Percentiles rank a stretch among this genome's conserved stretches.
phyloP scores from a whole-genome alignment of 2,329 filamentous ascomycete species.

The Trichoderma hamatum region DNA sequence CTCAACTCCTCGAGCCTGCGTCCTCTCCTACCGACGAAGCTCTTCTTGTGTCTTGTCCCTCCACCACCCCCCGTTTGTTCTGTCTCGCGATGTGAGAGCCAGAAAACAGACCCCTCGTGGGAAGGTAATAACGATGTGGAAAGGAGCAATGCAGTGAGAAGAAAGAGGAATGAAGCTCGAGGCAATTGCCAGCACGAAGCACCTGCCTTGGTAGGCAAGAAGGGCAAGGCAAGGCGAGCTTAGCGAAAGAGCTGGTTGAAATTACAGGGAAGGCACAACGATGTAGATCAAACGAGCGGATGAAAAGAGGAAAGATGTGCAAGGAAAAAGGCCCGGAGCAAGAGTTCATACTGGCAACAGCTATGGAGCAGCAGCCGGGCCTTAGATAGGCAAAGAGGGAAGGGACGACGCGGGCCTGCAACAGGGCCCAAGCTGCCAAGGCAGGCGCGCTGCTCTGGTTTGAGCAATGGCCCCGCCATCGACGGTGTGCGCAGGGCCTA shows the following conservation, averaged over 20 bases:
- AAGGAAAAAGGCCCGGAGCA: constrained; percentile 17
- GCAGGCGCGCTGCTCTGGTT: constrained; percentile 19
- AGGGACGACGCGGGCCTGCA: constrained; percentile 7
- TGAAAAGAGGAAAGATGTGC: constrained; percentile 32
- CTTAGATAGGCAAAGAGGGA: not conserved
- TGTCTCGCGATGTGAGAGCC: constrained; percentile 4
- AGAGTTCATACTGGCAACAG: not conserved
- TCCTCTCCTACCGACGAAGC: not conserved
- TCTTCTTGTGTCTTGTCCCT: not conserved
- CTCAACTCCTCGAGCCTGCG: not conserved
- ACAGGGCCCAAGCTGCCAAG: constrained; percentile 10
- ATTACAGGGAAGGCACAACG: constrained; percentile 12
- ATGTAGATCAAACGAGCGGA: constrained; percentile 19
- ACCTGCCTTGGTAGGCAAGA: not conserved
- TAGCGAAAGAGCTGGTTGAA: not conserved
- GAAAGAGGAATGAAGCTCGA: not conserved
- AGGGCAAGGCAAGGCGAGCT: not conserved
- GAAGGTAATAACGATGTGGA: not conserved
- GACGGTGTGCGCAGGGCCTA: not conserved
- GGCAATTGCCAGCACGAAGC: not conserved
- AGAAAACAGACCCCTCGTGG: not conserved
- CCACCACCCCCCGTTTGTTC: constrained; percentile 17
- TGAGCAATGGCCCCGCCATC: constrained; percentile 16
- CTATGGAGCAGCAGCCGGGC: not conserved
- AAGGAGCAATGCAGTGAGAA: not conserved